Evolutionary conservation across 2,329 filamentous ascomycete species (phyloP), one percentile per base, ranked within the genome.

Genomic region (Ceratocystis ficicola): DNA sequence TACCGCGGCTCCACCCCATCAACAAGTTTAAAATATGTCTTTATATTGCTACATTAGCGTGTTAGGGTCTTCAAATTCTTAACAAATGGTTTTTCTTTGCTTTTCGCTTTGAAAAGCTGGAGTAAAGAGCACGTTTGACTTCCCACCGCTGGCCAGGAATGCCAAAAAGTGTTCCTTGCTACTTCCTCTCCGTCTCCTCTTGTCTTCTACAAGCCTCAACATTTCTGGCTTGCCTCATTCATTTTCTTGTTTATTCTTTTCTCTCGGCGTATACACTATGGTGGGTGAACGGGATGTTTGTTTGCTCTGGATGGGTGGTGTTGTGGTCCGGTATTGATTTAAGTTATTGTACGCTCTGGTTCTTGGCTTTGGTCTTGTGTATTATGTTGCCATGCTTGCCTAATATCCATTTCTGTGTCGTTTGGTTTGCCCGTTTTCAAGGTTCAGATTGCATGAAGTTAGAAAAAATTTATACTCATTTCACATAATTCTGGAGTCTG

Each of bases 251-350:
- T 28, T 44, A 57, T 50, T 50, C 44, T 50, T 52, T 52, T 50
- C n/a, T 62, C 64, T 48, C 59, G 68, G 69, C 68, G 44, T 68
- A 66, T 68, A 68, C 66, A 61, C 25, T 55, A 62, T 64, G 64
- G 65, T 67, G 60, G 52, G 52, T 17, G 25, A 17, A 10, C 10
- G 25, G n/a, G 4, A 15, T 20, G 20, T 55, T 55, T 22, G 10
- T 55, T 55, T 22, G 12, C 32, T 59, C 36, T 10, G 20, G 48
- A 5, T 52, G 20, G 48, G 48, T 10, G 52, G 52, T 59, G 28
- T 32, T 59, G 52, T 30, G 52, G 52, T 32, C 52, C 12, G 25
- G 52, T 59, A 30, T 17, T 59, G 25, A 15, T 59, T 32, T 12
- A 41, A 41, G 10, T 41, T 41, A 36, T 36, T 59, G 17, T 59